These are phyloP conservation scores for Astrothelium subdiscretum DNA, from an alignment of 495 filamentous ascomycete genomes.

Conservation along the genomic window DNA sequence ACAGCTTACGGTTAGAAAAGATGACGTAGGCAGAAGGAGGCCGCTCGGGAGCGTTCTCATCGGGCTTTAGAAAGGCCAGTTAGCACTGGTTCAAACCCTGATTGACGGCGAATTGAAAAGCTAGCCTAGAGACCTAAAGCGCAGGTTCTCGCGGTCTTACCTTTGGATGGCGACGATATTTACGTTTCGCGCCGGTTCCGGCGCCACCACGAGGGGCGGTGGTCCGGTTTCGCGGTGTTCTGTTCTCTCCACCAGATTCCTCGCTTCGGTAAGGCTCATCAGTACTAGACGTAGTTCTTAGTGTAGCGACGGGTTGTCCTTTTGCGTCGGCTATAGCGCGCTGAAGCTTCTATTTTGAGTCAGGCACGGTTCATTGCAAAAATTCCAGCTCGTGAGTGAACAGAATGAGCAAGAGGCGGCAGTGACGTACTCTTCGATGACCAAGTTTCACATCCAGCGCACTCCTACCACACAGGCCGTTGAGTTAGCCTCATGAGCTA, in stretches of 20 bases:
- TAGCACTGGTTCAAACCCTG: not conserved
- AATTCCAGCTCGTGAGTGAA: too few species aligned
- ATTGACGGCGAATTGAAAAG: not conserved
- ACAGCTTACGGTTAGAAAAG: conserved; percentile 63
- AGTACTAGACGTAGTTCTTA: conserved; percentile 7
- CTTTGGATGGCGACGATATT: conserved; percentile 72
- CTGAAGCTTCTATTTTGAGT: conserved; percentile 23
- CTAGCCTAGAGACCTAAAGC: not conserved
- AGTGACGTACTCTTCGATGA: conserved; percentile 54
- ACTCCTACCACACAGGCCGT: conserved; percentile 38
- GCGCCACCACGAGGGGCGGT: conserved; percentile 4
- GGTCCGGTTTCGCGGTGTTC: conserved; percentile 4
- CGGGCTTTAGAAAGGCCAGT: conserved; percentile 35
- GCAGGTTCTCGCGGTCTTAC: conserved; percentile 27
- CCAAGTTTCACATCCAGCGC: conserved; percentile 62
- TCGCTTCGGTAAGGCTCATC: conserved; percentile 22
- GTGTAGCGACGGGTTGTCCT: conserved; percentile 9
- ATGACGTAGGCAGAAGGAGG: conserved; percentile 74
- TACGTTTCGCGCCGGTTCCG: conserved; percentile 45
- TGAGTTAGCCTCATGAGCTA: conserved; percentile 3
- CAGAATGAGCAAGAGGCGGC: not conserved
- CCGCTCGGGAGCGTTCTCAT: conserved; percentile 66
- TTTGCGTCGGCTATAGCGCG: conserved; percentile 22
- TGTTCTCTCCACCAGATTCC: conserved; percentile 19
- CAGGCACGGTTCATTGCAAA: not conserved